Conservation (phyloP, 2,329 filamentous ascomycete species). For the Geosmithia morbida region DNA sequence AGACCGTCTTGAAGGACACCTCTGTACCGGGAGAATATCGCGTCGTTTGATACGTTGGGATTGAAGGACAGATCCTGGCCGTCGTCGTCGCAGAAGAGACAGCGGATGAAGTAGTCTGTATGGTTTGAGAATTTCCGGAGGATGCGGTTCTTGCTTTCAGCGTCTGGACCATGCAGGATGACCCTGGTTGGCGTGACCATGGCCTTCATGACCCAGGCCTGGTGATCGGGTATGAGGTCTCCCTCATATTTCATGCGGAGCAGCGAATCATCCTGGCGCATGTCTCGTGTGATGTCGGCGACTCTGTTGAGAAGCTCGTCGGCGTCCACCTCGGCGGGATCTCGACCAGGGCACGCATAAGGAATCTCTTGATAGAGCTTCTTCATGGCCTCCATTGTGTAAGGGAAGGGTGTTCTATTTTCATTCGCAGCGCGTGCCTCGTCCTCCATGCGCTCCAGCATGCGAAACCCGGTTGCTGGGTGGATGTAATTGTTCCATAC, state of each 20-base stretch:
- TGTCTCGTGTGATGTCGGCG: conserved; percentile 23
- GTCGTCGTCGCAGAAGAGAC: conserved; percentile 63
- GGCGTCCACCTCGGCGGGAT: conserved; percentile 24
- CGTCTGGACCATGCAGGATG: conserved; percentile 43
- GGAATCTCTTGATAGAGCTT: conserved; percentile 35
- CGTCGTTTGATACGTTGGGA: conserved; percentile 25
- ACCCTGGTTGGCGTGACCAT: conserved; percentile 45
- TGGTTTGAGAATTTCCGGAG: conserved; percentile 48
- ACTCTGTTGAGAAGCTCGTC: conserved; percentile 24
- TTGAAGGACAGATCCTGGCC: conserved; percentile 49
- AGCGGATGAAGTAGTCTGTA: conserved; percentile 51
- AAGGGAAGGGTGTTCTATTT: conserved; percentile 13
- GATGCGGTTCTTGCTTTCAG: conserved; percentile 56
- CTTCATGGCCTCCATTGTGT: conserved; percentile 39
- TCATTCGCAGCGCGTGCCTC: conserved; percentile 11
- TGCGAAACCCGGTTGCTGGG: conserved; percentile 30
- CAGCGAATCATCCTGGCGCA: conserved; percentile 9
- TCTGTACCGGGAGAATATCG: conserved; percentile 46
- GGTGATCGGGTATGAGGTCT: conserved; percentile 16
- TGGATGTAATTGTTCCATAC: conserved; percentile 48
- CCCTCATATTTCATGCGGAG: conserved; percentile 12
- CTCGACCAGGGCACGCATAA: conserved; percentile 35
- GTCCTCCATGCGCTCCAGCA: conserved; percentile 28
- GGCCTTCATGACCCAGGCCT: conserved; percentile 38
- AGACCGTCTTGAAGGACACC: conserved; percentile 43